Evolutionary conservation across 2,329 filamentous ascomycete genomes (phyloP).

Genomic region (Coniochaeta prunicola): DNA sequence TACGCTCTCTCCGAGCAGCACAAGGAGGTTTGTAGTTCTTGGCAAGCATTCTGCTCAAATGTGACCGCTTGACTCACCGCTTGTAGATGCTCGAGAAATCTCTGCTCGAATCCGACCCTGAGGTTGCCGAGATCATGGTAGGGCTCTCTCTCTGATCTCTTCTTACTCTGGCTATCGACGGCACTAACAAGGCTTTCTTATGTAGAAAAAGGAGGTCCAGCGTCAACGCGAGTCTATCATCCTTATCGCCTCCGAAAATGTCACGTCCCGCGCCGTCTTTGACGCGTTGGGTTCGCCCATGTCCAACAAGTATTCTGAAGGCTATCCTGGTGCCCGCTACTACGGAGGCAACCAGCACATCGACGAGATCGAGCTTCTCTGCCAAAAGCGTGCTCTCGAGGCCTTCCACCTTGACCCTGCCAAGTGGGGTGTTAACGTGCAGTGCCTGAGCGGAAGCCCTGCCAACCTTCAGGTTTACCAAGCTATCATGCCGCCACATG

Average conservation of each 20-base stretch:
- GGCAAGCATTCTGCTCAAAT: constrained; percentile 5
- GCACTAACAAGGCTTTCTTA: constrained; percentile 20
- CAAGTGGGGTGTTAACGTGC: constrained; percentile 98
- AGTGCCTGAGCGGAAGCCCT: constrained; percentile 85
- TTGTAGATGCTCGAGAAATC: constrained; percentile 88
- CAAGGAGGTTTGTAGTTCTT: constrained; percentile 39
- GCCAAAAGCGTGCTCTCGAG: constrained; percentile 87
- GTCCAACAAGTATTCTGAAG: constrained; percentile 99
- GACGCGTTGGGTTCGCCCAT: constrained; percentile 91
- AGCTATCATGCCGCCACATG: constrained; percentile 91
- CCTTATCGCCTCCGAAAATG: constrained; percentile 98
- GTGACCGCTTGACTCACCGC: constrained; percentile 17
- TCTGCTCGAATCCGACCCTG: constrained; percentile 82
- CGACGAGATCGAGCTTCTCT: constrained; percentile 89
- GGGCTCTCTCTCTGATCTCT: constrained; percentile 22
- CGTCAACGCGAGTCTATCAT: constrained; percentile 98
- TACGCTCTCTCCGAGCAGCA: constrained; percentile 48
- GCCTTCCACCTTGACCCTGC: constrained; percentile 79
- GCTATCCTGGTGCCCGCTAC: constrained; percentile 95
- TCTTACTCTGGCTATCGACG: not conserved
- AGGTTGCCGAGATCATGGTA: constrained; percentile 97
- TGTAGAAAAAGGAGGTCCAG: constrained; percentile 77
- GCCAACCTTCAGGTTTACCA: constrained; percentile 98
- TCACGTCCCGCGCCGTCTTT: constrained; percentile 96
- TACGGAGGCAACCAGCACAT: constrained; percentile 99